Percentiles rank a stretch among this genome's conserved stretches.
These are phyloP conservation scores for Aurantiochytrium sp. DNA, from an alignment of 108 stramenopile species.

Conservation along the genomic window DNA sequence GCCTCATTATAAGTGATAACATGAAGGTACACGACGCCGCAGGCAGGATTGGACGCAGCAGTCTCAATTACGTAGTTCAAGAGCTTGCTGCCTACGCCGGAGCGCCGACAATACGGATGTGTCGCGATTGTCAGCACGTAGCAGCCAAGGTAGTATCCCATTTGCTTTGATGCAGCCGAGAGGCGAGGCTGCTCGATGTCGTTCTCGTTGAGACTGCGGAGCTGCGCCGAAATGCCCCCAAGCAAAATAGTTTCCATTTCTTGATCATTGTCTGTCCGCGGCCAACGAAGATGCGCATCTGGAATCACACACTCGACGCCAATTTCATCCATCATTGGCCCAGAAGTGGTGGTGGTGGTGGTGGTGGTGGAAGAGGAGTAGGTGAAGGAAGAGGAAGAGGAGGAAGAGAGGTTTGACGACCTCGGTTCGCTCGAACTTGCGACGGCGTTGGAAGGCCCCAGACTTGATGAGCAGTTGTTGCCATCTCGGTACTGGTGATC, in stretches of 20 bases:
- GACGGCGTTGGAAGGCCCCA: no score
- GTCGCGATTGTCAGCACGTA: conserved; percentile 17
- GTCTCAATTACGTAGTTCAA: background rate
- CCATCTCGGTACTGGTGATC: no score
- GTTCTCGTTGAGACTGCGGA: background rate
- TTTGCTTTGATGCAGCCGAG: background rate
- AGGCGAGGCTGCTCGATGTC: background rate
- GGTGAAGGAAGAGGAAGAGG: background rate
- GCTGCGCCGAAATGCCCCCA: background rate
- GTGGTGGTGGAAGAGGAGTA: background rate
- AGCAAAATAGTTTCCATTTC: background rate
- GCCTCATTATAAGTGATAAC: conserved; percentile 21
- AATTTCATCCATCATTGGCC: background rate
- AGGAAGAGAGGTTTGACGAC: no score
- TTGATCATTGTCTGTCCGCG: background rate
- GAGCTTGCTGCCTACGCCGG: background rate
- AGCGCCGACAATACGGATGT: background rate
- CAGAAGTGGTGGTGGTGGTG: background rate
- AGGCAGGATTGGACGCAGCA: background rate
- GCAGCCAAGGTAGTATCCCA: background rate
- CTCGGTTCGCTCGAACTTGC: no score
- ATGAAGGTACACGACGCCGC: conserved; percentile 19
- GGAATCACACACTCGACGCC: background rate
- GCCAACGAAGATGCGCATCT: background rate
- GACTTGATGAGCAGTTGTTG: no score